These are phyloP conservation scores for Ogataea pilisensis DNA, from an alignment of 805 yeast species.

Conservation along the genomic window DNA sequence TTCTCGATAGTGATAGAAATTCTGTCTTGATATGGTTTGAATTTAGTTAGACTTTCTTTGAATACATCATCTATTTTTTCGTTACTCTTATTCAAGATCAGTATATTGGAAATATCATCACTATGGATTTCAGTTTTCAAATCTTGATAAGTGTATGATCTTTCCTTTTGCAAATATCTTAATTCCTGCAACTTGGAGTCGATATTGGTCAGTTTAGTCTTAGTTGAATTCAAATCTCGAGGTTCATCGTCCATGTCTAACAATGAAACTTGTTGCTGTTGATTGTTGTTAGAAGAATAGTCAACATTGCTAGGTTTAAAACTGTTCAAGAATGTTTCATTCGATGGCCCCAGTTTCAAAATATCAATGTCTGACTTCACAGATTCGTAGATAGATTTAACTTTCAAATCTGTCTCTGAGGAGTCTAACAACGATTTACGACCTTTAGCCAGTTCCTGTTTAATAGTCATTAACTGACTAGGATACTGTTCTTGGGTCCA, in stretches of 20 bases:
- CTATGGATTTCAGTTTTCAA: conserved; percentile 66
- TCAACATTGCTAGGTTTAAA: conserved; percentile 13
- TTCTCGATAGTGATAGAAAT: conserved; percentile 63
- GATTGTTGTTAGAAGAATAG: conserved; percentile 3
- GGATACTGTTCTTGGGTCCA: conserved; percentile 31
- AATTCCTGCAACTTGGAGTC: conserved; percentile 60
- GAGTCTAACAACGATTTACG: conserved; percentile 63
- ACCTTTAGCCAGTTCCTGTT: conserved; percentile 35
- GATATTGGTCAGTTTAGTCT: conserved; percentile 41
- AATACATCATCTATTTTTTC: conserved; percentile 49
- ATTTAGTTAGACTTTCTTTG: conserved; percentile 70
- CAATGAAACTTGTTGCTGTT: conserved; percentile 36
- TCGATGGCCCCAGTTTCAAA: conserved; percentile 41
- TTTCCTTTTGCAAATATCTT: conserved; percentile 58
- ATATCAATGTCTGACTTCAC: conserved; percentile 39
- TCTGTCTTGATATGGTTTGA: conserved; percentile 61
- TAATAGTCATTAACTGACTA: conserved; percentile 10
- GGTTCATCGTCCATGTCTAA: conserved; percentile 62
- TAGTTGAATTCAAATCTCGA: conserved; percentile 25
- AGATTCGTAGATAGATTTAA: conserved; percentile 45
- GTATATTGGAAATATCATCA: conserved; percentile 79
- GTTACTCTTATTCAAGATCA: conserved; percentile 52
- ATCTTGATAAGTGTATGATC: conserved; percentile 54
- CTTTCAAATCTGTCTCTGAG: conserved; percentile 50
- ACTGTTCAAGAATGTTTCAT: conserved; percentile 35